Conservation (phyloP, 1,284 basidiomycete genomes). For the Cryptococcus floricola region DNA sequence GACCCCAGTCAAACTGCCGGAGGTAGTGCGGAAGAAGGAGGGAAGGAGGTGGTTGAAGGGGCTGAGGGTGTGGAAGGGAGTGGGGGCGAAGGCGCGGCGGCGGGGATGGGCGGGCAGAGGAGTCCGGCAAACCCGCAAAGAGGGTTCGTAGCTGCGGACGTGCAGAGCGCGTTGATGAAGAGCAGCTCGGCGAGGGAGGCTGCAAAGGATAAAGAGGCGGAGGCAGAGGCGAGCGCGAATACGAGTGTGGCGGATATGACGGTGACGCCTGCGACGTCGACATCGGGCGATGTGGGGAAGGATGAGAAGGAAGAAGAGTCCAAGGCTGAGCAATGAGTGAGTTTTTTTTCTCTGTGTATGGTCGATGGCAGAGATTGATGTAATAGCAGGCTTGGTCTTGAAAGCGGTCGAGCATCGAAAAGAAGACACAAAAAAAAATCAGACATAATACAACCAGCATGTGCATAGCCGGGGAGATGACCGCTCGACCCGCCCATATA, state of each 20-base stretch:
- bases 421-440: too few species aligned
- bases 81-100: background rate
- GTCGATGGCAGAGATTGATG: too few species aligned
- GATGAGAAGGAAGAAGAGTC: constrained; percentile 13
- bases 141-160: constrained; percentile 21
- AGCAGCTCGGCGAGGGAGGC: constrained; percentile 7
- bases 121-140: background rate
- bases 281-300: constrained; percentile 18
- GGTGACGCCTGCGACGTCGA: constrained; percentile 19
- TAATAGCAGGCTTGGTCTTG: too few species aligned
- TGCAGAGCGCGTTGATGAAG: constrained; percentile 43
- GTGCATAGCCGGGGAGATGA: too few species aligned
- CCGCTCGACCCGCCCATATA: too few species aligned
- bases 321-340: constrained; percentile 1
- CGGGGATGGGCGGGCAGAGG: constrained; percentile 5
- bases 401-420: too few species aligned
- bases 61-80: background rate
- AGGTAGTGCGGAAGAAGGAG: background rate
- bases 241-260: constrained; percentile 18
- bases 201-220: background rate
- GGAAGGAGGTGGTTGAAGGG: background rate
- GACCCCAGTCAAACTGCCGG: constrained; percentile 10
- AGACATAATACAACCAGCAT: too few species aligned
- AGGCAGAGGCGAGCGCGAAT: constrained; percentile 20
- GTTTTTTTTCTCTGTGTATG: too few species aligned